Percentiles rank a stretch among this genome's conserved stretches.
Conservation (phyloP, 164 flowering plant genomes). For the Buxus sempervirens region DNA sequence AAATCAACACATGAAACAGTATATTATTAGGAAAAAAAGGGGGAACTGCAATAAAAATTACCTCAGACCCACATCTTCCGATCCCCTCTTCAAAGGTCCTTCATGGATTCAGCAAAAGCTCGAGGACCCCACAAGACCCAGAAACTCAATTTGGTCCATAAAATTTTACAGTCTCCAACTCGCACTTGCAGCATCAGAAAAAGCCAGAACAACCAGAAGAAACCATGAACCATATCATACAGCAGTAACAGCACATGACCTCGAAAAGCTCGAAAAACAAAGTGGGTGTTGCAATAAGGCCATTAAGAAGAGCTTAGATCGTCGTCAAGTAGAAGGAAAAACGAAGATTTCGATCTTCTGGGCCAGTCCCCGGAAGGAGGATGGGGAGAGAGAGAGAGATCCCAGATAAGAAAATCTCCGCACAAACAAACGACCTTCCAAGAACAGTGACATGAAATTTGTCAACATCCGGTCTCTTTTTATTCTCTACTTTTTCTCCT, state of each 20-base stretch:
- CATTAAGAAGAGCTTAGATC: constrained; percentile 69
- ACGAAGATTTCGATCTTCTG: constrained; percentile 71
- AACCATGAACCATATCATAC: constrained; percentile 3
- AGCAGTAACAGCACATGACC: too few relatives aligned
- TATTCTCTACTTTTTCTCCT: constrained; percentile 63
- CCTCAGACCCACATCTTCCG: constrained; percentile 74
- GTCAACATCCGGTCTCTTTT: constrained; percentile 99
- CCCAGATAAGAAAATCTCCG: constrained; percentile 88
- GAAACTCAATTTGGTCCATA: constrained; percentile 22
- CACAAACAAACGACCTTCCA: constrained; percentile 85
- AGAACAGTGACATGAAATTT: constrained; percentile 95
- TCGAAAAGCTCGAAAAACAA: constrained; percentile 16
- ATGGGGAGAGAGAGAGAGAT: constrained; percentile 66
- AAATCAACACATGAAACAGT: background rate
- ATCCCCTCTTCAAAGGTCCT: constrained; percentile 29
- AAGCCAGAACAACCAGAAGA: background rate
- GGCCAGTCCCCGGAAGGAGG: constrained; percentile 38
- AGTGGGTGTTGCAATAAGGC: constrained; percentile 35
- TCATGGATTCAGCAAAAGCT: constrained; percentile 31
- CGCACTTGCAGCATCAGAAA: constrained; percentile 17
- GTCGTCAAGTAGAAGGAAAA: constrained; percentile 38
- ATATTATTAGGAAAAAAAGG: background rate
- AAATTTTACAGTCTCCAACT: constrained; percentile 29
- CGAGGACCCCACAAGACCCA: constrained; percentile 9
- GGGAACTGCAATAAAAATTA: constrained; percentile 23